Conservation (phyloP, 208 protist species). For the Leishmania gerbilli region DNA sequence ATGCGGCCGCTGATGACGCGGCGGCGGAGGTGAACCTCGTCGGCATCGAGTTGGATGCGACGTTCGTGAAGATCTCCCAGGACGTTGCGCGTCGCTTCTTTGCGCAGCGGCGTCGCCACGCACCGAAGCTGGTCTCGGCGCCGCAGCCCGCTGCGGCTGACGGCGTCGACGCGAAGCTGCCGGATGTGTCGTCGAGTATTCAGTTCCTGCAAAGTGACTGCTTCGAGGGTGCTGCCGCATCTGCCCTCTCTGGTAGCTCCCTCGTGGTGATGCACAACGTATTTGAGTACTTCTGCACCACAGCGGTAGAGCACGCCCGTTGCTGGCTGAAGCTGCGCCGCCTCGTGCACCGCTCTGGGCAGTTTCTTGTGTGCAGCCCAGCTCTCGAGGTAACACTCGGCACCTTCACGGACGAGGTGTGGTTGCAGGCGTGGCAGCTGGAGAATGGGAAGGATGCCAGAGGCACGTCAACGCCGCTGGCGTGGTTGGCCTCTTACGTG, state of each 20-base stretch:
- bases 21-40: conserved; percentile 18
- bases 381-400: conserved; percentile 53
- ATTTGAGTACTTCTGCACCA: conserved; percentile 81
- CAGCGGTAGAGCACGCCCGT: conserved; percentile 47
- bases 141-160: neutral
- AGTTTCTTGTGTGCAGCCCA: conserved; percentile 70
- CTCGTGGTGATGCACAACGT: conserved; percentile 90
- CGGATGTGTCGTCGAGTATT: conserved; percentile 13
- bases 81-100: conserved; percentile 36
- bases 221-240: conserved; percentile 54
- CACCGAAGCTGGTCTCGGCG: conserved; percentile 12
- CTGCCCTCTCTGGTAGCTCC: conserved; percentile 41
- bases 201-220: conserved; percentile 65
- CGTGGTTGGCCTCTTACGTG: conserved; percentile 37
- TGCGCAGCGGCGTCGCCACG: conserved; percentile 22
- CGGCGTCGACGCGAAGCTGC: neutral
- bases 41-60: conserved; percentile 20
- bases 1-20: neutral
- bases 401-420: conserved; percentile 13
- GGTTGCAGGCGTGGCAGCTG: conserved; percentile 19
- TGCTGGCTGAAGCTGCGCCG: conserved; percentile 72
- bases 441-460: neutral
- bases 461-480: conserved; percentile 1
- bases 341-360: conserved; percentile 38
- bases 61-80: conserved; percentile 31